phyloP scores from a whole-genome alignment of 495 filamentous ascomycete genomes.

The Neurospora sp. region DNA sequence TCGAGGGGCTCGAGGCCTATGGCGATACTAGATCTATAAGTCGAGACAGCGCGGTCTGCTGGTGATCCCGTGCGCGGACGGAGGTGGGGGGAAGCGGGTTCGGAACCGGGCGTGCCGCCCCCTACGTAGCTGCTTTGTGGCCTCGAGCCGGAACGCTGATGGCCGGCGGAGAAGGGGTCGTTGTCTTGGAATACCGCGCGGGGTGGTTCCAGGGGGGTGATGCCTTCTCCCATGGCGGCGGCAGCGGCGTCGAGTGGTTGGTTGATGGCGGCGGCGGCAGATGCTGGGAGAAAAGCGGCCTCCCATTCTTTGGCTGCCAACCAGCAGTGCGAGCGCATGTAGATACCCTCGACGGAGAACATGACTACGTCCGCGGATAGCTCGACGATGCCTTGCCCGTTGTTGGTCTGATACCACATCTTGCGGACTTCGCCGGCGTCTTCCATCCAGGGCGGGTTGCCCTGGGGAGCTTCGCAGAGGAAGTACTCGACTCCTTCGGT shows the following conservation, averaged over 20 bases:
- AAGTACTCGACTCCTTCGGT: slow-evolving; percentile 89
- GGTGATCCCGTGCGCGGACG: slow-evolving; percentile 25
- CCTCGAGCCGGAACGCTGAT: neutral
- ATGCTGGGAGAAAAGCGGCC: slow-evolving; percentile 6
- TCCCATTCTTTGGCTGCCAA: slow-evolving; percentile 66
- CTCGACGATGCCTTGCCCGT: slow-evolving; percentile 57
- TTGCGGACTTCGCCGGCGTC: slow-evolving; percentile 53
- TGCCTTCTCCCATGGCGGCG: neutral
- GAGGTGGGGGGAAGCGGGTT: slow-evolving; percentile 20
- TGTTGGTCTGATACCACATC: slow-evolving; percentile 70
- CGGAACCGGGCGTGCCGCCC: slow-evolving; percentile 7
- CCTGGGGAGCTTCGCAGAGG: slow-evolving; percentile 81
- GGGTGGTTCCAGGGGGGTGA: slow-evolving; percentile 30
- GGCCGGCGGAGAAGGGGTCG: neutral
- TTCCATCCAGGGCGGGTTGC: slow-evolving; percentile 76
- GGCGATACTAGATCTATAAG: slow-evolving; percentile 34
- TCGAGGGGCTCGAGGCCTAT: slow-evolving; percentile 36
- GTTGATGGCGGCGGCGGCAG: neutral
- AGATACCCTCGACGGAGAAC: slow-evolving; percentile 82
- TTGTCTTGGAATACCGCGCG: slow-evolving; percentile 16
- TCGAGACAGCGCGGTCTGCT: slow-evolving; percentile 15
- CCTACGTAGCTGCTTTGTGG: neutral
- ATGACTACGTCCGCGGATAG: slow-evolving; percentile 76
- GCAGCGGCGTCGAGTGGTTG: neutral
- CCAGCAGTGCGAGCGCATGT: slow-evolving; percentile 90